Evolutionary conservation across 257 asterid genomes (phyloP).

Genomic region (Perilla frutescens): DNA sequence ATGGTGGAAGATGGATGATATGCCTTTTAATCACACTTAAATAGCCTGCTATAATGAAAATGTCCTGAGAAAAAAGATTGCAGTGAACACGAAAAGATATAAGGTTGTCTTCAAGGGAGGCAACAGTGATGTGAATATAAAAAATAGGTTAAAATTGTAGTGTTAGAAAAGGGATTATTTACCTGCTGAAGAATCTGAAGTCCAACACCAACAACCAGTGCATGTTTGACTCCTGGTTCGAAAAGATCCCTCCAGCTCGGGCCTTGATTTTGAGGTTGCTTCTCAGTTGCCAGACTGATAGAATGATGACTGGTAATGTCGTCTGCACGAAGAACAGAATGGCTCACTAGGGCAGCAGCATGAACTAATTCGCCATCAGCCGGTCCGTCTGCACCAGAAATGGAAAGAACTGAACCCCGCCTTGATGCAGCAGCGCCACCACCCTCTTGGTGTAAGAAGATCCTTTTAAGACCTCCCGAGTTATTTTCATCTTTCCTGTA

Average conservation of each 20-base stretch:
- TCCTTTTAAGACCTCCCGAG: slow-evolving; percentile 74
- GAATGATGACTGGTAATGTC: slow-evolving; percentile 54
- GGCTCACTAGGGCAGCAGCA: slow-evolving; percentile 95
- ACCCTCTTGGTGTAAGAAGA: slow-evolving; percentile 82
- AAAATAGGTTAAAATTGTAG: neutral
- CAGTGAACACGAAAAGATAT: too few species aligned
- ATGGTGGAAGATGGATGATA: neutral
- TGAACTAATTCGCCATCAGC: slow-evolving; percentile 66
- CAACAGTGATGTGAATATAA: neutral
- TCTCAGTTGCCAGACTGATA: slow-evolving; percentile 56
- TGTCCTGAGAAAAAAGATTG: neutral
- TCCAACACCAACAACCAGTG: slow-evolving; percentile 87
- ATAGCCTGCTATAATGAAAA: too few species aligned
- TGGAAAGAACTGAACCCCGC: slow-evolving; percentile 75
- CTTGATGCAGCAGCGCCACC: slow-evolving; percentile 61
- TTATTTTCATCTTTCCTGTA: slow-evolving; percentile 77
- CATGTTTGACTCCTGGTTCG: slow-evolving; percentile 96
- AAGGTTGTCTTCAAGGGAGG: too few species aligned
- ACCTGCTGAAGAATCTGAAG: slow-evolving; percentile 99
- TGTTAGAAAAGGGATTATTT: slow-evolving; percentile 20
- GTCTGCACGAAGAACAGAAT: slow-evolving; percentile 69
- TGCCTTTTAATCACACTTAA: neutral
- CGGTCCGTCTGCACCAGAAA: slow-evolving; percentile 57
- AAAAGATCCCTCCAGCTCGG: slow-evolving; percentile 80
- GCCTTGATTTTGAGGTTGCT: slow-evolving; percentile 50